Evolutionary conservation across 2,329 filamentous ascomycete genomes (phyloP), one percentile per base, ranked within the genome.

Genomic region (Colletotrichum camelliae): DNA sequence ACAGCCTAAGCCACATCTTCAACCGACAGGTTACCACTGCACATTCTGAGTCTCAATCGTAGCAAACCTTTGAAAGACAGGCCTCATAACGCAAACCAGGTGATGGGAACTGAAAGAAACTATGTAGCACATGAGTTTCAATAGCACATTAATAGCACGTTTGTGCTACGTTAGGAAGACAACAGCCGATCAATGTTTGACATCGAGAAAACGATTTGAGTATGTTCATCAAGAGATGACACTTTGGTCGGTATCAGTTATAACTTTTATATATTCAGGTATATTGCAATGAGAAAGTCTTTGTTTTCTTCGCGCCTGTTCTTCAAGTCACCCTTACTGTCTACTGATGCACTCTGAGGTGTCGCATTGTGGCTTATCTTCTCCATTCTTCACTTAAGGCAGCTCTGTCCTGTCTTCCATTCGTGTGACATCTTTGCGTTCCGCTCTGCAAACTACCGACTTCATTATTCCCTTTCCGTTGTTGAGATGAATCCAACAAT

Each of bases 291-390:
- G 0, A 48, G n/a, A 10, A 13, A 3, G 6, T 48, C 10, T n/a
- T 9, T 18, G 3, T 0, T n/a, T 12, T 12, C 39, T 18, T 48
- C 10, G 12, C 1, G n/a, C n/a, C 10, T 21, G 5, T 21, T 21
- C 43, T 52, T n/a, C n/a, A 10, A 21, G 43, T 52, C 10, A 52
- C 3, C 43, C 0, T 12, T 52, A 12, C 0, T 52, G 6, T 52
- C 43, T 52, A 0, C 13, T 21, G 43, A n/a, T 13, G 43, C 5
- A 48, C n/a, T 48, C 10, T 21, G 0, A 3, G 43, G 4, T 10
- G 43, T 48, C 10, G 12, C n/a, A 12, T 52, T 21, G n/a, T 21
- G 43, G 10, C 10, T 6, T 52, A 21, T 52, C 43, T 4, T 52
- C 10, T 52, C n/a, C 21, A 21, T 5, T 21, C n/a, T 21, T 52